Evolutionary conservation across 805 yeast species (phyloP), one percentile per base, ranked within the genome.

Genomic region (Isabelozyma rhagii): DNA sequence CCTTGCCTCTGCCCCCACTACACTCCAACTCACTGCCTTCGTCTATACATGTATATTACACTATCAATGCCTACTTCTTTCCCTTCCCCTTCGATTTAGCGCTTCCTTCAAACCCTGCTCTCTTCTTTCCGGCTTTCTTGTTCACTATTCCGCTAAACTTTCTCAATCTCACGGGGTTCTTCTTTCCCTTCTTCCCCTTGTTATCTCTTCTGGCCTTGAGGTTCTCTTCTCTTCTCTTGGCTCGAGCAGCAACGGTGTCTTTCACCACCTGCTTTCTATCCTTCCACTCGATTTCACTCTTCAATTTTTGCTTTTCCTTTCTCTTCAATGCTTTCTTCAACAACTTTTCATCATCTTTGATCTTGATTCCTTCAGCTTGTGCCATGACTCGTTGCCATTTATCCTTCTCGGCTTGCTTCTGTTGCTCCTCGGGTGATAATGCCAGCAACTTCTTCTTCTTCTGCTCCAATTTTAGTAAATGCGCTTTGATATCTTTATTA

Each of bases 51-150:
- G 29, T 21, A 43, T 28, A 10, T 15, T 17, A 43, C 21, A 43
- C 15, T 21, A 27, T 43, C 41, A 9, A 17, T 18, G 41, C 25
- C 57, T 57, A 61, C 51, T 62, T 63, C 56, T 64, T 69, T 15
- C 11, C 34, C 47, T 61, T 61, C 34, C 61, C 61, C 55, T 72
- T 71, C 27, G 72, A 64, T 54, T 74, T 74, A 47, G 77, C 77
- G 50, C 80, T 73, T 21, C 97, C 97, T 74, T 91, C 97, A 65
- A 91, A 91, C 0, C 97, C 97, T n/a, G 97, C 96, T 66, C 94
- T 73, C 57, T 74, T 74, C 56, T 71, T 72, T 50, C 58, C 59
- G 47, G 64, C 62, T 60, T 76, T 75, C 53, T 81, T 79, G 48
- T 73, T 75, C 28, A 77, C 76, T 17, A 71, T 68, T 38, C 85